These are phyloP conservation scores for Gynochthodes officinalis DNA, from an alignment of 257 asterid species.

Conservation along the genomic window DNA sequence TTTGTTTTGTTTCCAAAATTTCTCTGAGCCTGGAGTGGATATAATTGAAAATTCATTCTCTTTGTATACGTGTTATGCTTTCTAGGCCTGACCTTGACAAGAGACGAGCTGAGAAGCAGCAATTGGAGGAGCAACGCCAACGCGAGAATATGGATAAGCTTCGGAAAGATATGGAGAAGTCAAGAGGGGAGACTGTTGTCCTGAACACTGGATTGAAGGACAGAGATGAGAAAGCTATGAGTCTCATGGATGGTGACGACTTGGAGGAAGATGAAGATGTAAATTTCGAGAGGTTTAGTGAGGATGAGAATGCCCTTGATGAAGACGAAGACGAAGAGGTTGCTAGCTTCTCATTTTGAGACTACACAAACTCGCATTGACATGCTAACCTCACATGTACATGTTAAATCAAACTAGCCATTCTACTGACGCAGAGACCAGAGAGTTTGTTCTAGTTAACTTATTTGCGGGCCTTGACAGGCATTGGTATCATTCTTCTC, in stretches of 20 bases:
- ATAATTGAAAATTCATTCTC: not conserved
- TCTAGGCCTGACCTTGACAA: slow-evolving; percentile 84
- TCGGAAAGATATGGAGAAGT: slow-evolving; percentile 82
- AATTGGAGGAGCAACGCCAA: slow-evolving; percentile 73
- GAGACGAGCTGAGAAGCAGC: slow-evolving; percentile 75
- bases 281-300: slow-evolving; percentile 27
- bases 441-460: not conserved
- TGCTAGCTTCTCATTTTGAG: slow-evolving; percentile 35
- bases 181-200: slow-evolving; percentile 73
- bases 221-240: slow-evolving; percentile 25
- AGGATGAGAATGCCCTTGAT: slow-evolving; percentile 33
- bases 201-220: slow-evolving; percentile 84
- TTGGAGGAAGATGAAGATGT: slow-evolving; percentile 41
- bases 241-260: slow-evolving; percentile 43
- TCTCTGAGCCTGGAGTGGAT: not conserved
- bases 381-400: slow-evolving; percentile 1
- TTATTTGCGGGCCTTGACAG: not conserved
- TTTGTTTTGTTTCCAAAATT: not conserved
- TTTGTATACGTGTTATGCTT: slow-evolving; percentile 2
- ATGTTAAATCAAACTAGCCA: not conserved
- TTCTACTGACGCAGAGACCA: too few relatives aligned
- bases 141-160: slow-evolving; percentile 77
- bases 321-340: slow-evolving; percentile 45
- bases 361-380: not conserved
- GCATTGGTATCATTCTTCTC: not conserved